Base-by-base conservation (phyloP, 1,139 yeast species). In the Suhomyces anneliseae region DNA sequence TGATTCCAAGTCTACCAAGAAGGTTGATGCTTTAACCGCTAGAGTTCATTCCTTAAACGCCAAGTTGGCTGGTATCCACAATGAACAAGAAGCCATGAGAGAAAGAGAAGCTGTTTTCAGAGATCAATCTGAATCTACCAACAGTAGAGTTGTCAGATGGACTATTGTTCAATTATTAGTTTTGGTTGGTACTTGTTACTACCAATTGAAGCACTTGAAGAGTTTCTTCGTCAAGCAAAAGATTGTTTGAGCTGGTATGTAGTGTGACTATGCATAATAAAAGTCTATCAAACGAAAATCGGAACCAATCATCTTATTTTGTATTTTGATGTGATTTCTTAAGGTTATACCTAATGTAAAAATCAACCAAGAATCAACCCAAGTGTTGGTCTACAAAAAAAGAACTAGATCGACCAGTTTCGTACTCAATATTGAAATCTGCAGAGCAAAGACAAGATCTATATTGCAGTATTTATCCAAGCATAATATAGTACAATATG, bases 181-280 rank as follows among this genome's bases (percentile, higher is more conserved):
- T 11, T 73, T 76, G 65, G 62, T 73, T 36, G 79, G 78, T 45
- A 74, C 81, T 32, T 75, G 80, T 59, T 65, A 70, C 49, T 76
- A 74, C 65, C 81, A 76, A 60, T 70, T 76, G 61, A 72, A 71
- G 49, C 80, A 75, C 61, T 75, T 76, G 72, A 75, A 74, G 73
- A 59, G 77, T 39, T 76, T 76, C 69, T 76, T 76, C 51, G 79
- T 75, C 53, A 76, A 76, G 63, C 81, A 76, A 62, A 76, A 76
- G 64, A 74, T 76, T 58, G 79, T 76, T 33, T 75, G 32, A 29
- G 32, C n/a, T 19, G 24, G 6, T 29, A 29, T 29, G n/a, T 29
- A 64, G 57, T 26, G 27, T 19, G 4, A 15, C 32, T 29, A 29
- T 29, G 32, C 32, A 29, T 29, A 29, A 29, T 29, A 29, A 29